These are phyloP conservation scores for Apiotrichum porosum DNA, from an alignment of 1,284 basidiomycete species.

Conservation along the genomic window DNA sequence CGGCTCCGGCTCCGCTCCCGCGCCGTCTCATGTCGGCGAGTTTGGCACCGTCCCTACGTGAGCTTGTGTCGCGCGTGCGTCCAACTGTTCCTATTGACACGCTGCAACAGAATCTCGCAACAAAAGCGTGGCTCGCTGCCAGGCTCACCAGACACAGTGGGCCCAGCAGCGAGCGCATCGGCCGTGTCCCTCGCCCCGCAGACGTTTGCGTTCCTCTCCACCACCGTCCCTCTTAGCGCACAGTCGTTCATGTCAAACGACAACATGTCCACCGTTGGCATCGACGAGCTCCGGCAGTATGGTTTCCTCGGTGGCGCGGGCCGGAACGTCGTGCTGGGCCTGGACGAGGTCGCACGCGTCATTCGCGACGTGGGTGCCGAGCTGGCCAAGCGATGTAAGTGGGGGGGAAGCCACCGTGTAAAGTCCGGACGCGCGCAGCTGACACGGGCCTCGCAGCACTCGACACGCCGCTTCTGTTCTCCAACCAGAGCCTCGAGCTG, in stretches of 20 bases:
- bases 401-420: background rate
- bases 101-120: too few relatives aligned
- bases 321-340: conserved; percentile 55
- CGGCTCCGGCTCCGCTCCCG: conserved; percentile 4
- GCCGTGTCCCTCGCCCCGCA: conserved; percentile 21
- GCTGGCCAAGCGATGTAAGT: conserved; percentile 58
- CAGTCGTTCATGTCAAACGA: conserved; percentile 28
- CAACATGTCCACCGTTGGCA: conserved; percentile 23
- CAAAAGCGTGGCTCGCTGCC: background rate
- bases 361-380: conserved; percentile 67
- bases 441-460: conserved; percentile 61
- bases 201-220: conserved; percentile 25
- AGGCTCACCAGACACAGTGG: background rate
- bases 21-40: conserved; percentile 8
- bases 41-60: conserved; percentile 17
- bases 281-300: conserved; percentile 28
- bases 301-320: conserved; percentile 38
- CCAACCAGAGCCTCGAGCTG: conserved; percentile 75
- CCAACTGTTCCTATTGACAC: background rate
- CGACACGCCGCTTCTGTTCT: conserved; percentile 83
- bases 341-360: conserved; percentile 66
- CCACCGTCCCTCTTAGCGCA: conserved; percentile 22
- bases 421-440: background rate
- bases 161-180: background rate
- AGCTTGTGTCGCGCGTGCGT: background rate